Conservation (phyloP, 345 rosid species). For the Syzygium aqueum region DNA sequence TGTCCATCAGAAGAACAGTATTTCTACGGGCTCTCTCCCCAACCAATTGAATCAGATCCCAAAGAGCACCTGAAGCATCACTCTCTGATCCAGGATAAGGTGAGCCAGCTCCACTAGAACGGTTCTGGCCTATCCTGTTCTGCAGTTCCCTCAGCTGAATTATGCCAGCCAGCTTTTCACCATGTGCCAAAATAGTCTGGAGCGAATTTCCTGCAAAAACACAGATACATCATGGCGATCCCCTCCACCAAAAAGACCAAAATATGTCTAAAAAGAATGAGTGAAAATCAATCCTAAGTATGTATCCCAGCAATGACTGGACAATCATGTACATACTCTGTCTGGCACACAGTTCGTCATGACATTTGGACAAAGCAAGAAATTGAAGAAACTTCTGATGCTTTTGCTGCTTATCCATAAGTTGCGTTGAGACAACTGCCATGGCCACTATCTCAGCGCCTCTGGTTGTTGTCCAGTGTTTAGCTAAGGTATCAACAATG, state of each 20-base stretch:
- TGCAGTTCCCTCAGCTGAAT: conserved; percentile 83
- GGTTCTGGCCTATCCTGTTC: conserved; percentile 51
- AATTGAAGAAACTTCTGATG: conserved; percentile 81
- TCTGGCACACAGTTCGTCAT: conserved; percentile 78
- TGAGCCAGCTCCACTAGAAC: conserved; percentile 32
- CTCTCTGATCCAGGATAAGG: conserved; percentile 29
- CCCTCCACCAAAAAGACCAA: background rate
- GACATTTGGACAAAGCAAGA: conserved; percentile 96
- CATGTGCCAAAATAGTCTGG: conserved; percentile 77
- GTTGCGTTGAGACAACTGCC: conserved; percentile 64
- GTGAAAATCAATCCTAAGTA: background rate
- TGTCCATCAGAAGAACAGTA: conserved; percentile 91
- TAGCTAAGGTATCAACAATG: conserved; percentile 86
- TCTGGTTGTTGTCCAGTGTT: conserved; percentile 97
- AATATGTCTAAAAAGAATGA: background rate
- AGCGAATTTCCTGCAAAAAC: conserved; percentile 57
- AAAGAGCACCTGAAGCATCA: conserved; percentile 63
- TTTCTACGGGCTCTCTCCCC: conserved; percentile 82
- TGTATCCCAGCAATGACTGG: background rate
- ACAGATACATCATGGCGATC: background rate
- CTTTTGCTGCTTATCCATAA: conserved; percentile 83
- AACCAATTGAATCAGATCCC: conserved; percentile 90
- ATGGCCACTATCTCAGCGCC: conserved; percentile 88
- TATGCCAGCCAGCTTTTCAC: conserved; percentile 93
- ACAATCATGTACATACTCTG: conserved; percentile 44